A percentile compares a stretch with the other conserved stretches of the same genome.
Evolutionary conservation across 2,329 filamentous ascomycete genomes (phyloP).

Genomic region (Trichoderma asperellum): DNA sequence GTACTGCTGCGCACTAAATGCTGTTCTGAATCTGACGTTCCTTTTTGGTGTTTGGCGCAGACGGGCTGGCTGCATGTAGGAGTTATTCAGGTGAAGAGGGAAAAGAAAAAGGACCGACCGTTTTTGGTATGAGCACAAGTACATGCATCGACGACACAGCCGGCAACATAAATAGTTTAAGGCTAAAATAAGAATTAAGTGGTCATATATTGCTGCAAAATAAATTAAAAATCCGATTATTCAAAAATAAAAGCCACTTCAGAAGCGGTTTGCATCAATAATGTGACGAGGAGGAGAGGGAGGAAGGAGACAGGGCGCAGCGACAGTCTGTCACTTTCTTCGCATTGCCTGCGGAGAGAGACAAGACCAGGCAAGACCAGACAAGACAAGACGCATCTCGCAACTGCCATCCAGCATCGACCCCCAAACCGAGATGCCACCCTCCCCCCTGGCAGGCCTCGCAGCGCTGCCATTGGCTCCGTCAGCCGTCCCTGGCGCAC

Average conservation of each 20-base stretch:
- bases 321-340: conserved; percentile 1
- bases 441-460: not conserved
- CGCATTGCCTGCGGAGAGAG: too few species aligned
- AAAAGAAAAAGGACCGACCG: not conserved
- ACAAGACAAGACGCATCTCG: not conserved
- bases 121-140: too few species aligned
- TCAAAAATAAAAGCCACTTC: not conserved
- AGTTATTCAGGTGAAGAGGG: not conserved
- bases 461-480: conserved; percentile 16
- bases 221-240: not conserved
- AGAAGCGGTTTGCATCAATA: not conserved
- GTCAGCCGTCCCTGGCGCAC: conserved; percentile 18
- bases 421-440: not conserved
- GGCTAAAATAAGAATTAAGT: not conserved
- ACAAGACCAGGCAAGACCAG: too few species aligned
- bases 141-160: not conserved
- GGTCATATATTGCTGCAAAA: not conserved
- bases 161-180: not conserved
- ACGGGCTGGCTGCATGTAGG: not conserved
- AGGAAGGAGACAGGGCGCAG: conserved; percentile 12
- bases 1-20: too few species aligned
- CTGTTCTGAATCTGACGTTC: not conserved
- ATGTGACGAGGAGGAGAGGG: not conserved
- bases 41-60: not conserved
- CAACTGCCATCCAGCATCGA: conserved; percentile 17